A percentile compares a stretch with the other conserved stretches of the same genome.
These are phyloP conservation scores for Durotheca rogersii DNA, from an alignment of 495 filamentous ascomycete species.

Conservation along the genomic window DNA sequence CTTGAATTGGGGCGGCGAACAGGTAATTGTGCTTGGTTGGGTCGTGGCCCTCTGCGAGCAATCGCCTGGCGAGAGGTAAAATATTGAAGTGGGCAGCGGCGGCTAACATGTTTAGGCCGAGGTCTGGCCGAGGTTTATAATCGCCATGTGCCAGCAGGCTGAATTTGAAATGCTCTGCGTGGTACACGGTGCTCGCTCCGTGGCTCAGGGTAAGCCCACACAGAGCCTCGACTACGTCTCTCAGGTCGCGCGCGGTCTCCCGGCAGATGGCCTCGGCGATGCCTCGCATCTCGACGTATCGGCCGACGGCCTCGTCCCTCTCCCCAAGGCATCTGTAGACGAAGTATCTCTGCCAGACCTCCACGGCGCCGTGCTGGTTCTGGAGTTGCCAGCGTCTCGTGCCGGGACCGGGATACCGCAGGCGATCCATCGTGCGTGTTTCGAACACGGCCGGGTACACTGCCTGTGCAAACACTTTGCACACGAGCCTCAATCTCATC, in stretches of 20 bases:
- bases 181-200: not conserved
- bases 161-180: not conserved
- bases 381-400: slow-evolving; percentile 1
- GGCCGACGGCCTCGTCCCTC: not conserved
- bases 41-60: not conserved
- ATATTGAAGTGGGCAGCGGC: not conserved
- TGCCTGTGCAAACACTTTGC: not conserved
- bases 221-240: not conserved
- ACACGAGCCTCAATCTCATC: not conserved
- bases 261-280: not conserved
- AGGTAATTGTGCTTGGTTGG: slow-evolving; percentile 3
- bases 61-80: not conserved
- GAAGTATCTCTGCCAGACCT: slow-evolving; percentile 4
- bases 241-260: slow-evolving; percentile 1
- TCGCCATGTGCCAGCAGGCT: not conserved
- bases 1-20: slow-evolving; percentile 2
- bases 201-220: not conserved
- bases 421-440: not conserved
- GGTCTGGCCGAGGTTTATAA: not conserved
- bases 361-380: slow-evolving; percentile 3
- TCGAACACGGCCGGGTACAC: not conserved
- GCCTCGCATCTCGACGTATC: slow-evolving; percentile 1
- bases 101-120: not conserved
- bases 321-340: not conserved
- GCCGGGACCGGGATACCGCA: not conserved